Conservation (phyloP, 2,329 filamentous ascomycete genomes). For the Aspergillus melleus region DNA sequence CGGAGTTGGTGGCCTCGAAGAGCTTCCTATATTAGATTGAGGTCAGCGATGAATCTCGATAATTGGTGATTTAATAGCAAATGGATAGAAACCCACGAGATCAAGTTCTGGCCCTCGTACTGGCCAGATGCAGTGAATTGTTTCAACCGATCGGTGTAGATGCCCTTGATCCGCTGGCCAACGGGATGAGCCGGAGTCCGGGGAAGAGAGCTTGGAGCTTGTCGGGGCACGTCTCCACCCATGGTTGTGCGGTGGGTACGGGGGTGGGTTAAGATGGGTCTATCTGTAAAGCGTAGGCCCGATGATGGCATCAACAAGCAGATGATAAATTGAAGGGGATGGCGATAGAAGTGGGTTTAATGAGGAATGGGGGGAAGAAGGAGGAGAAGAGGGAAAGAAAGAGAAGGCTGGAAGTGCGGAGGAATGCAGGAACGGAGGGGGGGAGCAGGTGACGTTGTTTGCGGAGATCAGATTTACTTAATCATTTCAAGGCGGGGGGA, state of each 20-base stretch:
- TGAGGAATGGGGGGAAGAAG: not conserved
- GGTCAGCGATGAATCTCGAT: slow-evolving; percentile 6
- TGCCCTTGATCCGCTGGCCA: slow-evolving; percentile 78
- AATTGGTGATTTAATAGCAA: not conserved
- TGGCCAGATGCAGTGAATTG: slow-evolving; percentile 79
- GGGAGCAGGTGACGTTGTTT: slow-evolving; percentile 19
- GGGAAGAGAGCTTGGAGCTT: slow-evolving; percentile 47
- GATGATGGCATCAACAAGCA: not conserved
- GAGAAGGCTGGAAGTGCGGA: slow-evolving; percentile 5
- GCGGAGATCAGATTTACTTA: not conserved
- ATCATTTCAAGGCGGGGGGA: slow-evolving; percentile 1
- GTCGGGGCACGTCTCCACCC: slow-evolving; percentile 29
- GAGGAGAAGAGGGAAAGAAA: slow-evolving; percentile 1
- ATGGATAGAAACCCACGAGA: slow-evolving; percentile 56
- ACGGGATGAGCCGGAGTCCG: slow-evolving; percentile 54
- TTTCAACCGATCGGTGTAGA: slow-evolving; percentile 80
- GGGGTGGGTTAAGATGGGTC: not conserved
- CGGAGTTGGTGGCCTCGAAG: slow-evolving; percentile 66
- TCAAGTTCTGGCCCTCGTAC: slow-evolving; percentile 72
- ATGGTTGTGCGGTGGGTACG: slow-evolving; percentile 14
- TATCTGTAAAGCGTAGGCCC: not conserved
- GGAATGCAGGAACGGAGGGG: slow-evolving; percentile 9
- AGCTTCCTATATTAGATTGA: slow-evolving; percentile 58
- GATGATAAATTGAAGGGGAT: not conserved
- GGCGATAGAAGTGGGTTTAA: not conserved